Base-by-base conservation (phyloP, 1,139 yeast genomes). In the Nakaseomyces kungkrabaensis region DNA sequence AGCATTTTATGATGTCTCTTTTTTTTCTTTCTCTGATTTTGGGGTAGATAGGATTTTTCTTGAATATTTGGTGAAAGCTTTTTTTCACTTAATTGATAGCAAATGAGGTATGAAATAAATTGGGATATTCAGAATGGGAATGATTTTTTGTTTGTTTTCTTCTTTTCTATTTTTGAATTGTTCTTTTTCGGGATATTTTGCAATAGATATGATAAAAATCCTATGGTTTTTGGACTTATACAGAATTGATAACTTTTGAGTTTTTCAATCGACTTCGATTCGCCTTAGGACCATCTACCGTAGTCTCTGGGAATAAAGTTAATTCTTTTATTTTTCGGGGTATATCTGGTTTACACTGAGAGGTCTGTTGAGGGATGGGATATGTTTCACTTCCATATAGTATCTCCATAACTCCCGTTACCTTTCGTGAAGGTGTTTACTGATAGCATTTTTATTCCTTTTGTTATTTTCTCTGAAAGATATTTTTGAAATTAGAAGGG, bases 381-480 rank as follows among this genome's bases (percentile, higher is more conserved):
- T 41, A 50, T 53, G 56, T 60, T 58, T 56, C 59, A 43, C 59
- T 51, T 51, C 67, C 64, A 62, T 62, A 62, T 36, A 59, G 60
- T 56, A 36, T 37, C 29, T 41, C 33, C 36, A 31, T 27, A 26
- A 22, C 40, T 46, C 11, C 38, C 46, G 33, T 43, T 27, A 33
- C 38, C 32, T 25, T n/a, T 34, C 38, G 40, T 43, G 46, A 33
- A 22, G 37, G 38, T 22, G 38, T 33, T 27, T n/a, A 32, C 32
- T 43, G 27, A 24, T 25, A 34, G 38, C 33, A 11, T 25, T 34
- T 34, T 34, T 22, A 11, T 24, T n/a, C 22, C 31, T 17, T n/a
- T 22, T 33, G 17, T 34, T 43, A 24, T 33, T 17, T 43, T 25
- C 38, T 11, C 24, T 32, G 13, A 10, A 5, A 2, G 4, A 33